Evolutionary conservation across 2,329 filamentous ascomycete genomes (phyloP), one percentile per base, ranked within the genome.

Genomic region (Emericellopsis cladophorae): DNA sequence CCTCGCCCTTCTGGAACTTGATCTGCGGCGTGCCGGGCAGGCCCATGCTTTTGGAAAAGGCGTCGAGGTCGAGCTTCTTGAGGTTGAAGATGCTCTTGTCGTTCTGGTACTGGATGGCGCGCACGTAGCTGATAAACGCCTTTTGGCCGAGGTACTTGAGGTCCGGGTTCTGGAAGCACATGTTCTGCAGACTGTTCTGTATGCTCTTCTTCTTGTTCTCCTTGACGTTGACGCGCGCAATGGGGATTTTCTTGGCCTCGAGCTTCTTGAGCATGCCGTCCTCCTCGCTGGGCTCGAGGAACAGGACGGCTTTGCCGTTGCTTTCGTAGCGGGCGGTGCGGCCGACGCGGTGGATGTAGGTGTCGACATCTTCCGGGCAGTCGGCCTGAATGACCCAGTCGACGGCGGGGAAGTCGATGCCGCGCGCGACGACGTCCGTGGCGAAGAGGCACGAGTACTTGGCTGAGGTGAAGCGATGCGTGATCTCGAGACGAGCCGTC

Each of bases 361-460:
- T 98, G 54, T 96, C 92, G 4, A 85, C 84, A 58, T 98, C 90
- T 59, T 98, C 92, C 0, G 92, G 92, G 49, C 86, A 94, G 58
- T 98, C 92, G n/a, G 86, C 74, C 57, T 98, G 92, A n/a, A 98
- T 87, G 5, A 98, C 92, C 84, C 92, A 98, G 58, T 98, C 92
- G 0, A 98, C 92, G 4, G 88, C 82, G 0, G 92, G 92, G 55
- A 98, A 96, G 59, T 98, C 92, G 11, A 98, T 74, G 47, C 92
- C 92, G 59, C 92, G 76, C 0, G 92, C 92, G 4, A 93, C 88
- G 6, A 98, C 87, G 55, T 98, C 92, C 0, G 92, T 98, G 2
- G 92, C 87, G 56, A 98, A 95, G 0, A 98, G 71, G 55, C 92
- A 95, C 1, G 86, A 82, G 42, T 85, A 72, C 54, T 92, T 87